A percentile compares a stretch with the other conserved stretches of the same genome.
phyloP scores from a whole-genome alignment of 2,329 filamentous ascomycete species.

The Aspergillus pseudonomiae region DNA sequence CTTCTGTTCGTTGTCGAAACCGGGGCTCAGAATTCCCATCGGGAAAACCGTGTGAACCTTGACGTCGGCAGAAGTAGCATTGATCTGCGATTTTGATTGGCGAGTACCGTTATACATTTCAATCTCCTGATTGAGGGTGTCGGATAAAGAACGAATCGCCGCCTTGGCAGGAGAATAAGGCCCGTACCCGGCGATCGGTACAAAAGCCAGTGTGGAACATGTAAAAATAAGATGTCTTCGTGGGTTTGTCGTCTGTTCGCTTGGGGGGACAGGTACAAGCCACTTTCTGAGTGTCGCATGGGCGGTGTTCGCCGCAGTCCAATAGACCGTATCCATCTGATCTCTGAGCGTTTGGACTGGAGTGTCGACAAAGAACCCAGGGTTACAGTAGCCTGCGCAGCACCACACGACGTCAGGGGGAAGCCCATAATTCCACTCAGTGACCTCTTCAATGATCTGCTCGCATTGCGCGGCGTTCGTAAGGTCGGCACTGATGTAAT shows the following conservation, averaged over 20 bases:
- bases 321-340: slow-evolving; percentile 95
- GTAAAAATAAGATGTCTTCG: slow-evolving; percentile 84
- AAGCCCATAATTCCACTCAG: slow-evolving; percentile 73
- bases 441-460: slow-evolving; percentile 71
- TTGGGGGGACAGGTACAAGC: slow-evolving; percentile 54
- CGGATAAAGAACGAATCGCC: slow-evolving; percentile 79
- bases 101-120: slow-evolving; percentile 76
- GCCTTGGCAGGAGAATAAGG: slow-evolving; percentile 84
- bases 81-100: slow-evolving; percentile 38
- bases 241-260: slow-evolving; percentile 36
- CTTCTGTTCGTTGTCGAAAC: slow-evolving; percentile 73
- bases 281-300: slow-evolving; percentile 77
- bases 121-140: slow-evolving; percentile 81
- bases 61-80: slow-evolving; percentile 64
- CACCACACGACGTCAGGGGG: slow-evolving; percentile 90
- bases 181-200: slow-evolving; percentile 77
- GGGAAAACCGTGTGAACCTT: slow-evolving; percentile 82
- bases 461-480: slow-evolving; percentile 69
- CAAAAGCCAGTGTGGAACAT: slow-evolving; percentile 73
- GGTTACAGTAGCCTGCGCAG: slow-evolving; percentile 74
- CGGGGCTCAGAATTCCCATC: slow-evolving; percentile 77
- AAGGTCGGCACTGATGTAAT: slow-evolving; percentile 82
- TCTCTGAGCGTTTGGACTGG: slow-evolving; percentile 66
- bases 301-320: slow-evolving; percentile 81
- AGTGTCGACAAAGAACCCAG: slow-evolving; percentile 76